Evolutionary conservation across 225 moss, liverwort and hornwort species (phyloP).

Genomic region (Marchantia polymorpha): DNA sequence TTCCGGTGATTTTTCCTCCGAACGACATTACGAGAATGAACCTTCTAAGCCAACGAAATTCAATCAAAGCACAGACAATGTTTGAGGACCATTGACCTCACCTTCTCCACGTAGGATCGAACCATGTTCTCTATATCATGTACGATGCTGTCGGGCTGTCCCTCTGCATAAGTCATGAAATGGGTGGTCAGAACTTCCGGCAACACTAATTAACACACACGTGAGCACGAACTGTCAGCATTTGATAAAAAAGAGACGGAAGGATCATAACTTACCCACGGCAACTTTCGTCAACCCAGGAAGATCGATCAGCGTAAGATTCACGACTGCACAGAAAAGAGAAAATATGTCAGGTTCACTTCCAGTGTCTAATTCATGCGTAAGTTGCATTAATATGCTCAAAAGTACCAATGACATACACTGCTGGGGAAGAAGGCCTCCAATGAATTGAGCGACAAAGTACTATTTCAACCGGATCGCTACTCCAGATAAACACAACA

Average conservation of each 20-base stretch:
- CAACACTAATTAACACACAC: background rate
- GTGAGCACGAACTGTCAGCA: background rate
- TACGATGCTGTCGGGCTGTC: constrained; percentile 88
- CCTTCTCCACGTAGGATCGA: constrained; percentile 70
- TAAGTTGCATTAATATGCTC: no score
- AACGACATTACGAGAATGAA: no score
- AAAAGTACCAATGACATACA: no score
- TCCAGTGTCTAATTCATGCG: no score
- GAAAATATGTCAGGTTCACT: no score
- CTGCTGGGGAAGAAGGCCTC: no score
- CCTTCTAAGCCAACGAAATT: no score
- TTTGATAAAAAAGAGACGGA: background rate
- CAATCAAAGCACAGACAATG: no score
- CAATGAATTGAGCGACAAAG: no score
- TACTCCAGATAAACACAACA: no score
- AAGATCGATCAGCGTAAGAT: constrained; percentile 83
- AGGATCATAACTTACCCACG: constrained; percentile 47
- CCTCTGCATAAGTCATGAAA: constrained; percentile 41
- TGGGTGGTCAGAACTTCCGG: background rate
- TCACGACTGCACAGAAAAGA: constrained; percentile 54
- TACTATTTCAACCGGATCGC: no score
- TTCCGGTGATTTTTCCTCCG: no score
- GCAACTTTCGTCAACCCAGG: constrained; percentile 91
- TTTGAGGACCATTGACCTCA: background rate
- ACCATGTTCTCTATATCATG: constrained; percentile 84